Evolutionary conservation across 2,329 filamentous ascomycete species (phyloP).

Genomic region (Cladosporium halotolerans): DNA sequence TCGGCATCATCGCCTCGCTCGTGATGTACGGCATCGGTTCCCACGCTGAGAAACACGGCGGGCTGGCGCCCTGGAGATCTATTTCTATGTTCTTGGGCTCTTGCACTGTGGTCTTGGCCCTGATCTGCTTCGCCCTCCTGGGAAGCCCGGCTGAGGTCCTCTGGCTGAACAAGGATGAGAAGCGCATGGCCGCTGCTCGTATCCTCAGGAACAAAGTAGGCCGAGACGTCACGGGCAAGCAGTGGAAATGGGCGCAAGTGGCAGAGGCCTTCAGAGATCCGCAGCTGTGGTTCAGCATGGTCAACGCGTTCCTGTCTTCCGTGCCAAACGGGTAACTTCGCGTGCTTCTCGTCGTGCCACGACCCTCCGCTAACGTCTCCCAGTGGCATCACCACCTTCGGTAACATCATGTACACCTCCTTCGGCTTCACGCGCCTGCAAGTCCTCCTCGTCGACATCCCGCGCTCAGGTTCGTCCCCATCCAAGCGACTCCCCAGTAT

Average conservation of each 20-base stretch:
- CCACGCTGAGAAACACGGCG: slow-evolving; percentile 20
- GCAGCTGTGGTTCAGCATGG: slow-evolving; percentile 24
- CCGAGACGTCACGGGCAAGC: slow-evolving; percentile 25
- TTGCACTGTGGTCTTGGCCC: slow-evolving; percentile 21
- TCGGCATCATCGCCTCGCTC: slow-evolving; percentile 23
- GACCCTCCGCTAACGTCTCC: neutral
- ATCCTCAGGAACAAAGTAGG: slow-evolving; percentile 27
- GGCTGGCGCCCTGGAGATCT: slow-evolving; percentile 24
- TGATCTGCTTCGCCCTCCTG: slow-evolving; percentile 25
- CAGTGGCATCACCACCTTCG: slow-evolving; percentile 23
- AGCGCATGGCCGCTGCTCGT: slow-evolving; percentile 24
- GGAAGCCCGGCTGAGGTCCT: slow-evolving; percentile 26
- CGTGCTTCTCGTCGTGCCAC: neutral
- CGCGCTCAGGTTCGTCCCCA: slow-evolving; percentile 19
- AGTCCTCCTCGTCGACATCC: slow-evolving; percentile 31
- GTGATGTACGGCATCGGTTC: slow-evolving; percentile 25
- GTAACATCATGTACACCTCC: slow-evolving; percentile 21
- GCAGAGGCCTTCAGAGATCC: slow-evolving; percentile 24
- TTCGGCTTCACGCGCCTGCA: slow-evolving; percentile 28
- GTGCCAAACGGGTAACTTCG: slow-evolving; percentile 22
- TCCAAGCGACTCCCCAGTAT: neutral
- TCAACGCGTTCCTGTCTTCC: slow-evolving; percentile 25
- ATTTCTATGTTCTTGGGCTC: slow-evolving; percentile 26
- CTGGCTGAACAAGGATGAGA: slow-evolving; percentile 24
- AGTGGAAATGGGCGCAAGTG: slow-evolving; percentile 26